Conservation (phyloP, 345 rosid species). For the Sisymbrium altissimum region DNA sequence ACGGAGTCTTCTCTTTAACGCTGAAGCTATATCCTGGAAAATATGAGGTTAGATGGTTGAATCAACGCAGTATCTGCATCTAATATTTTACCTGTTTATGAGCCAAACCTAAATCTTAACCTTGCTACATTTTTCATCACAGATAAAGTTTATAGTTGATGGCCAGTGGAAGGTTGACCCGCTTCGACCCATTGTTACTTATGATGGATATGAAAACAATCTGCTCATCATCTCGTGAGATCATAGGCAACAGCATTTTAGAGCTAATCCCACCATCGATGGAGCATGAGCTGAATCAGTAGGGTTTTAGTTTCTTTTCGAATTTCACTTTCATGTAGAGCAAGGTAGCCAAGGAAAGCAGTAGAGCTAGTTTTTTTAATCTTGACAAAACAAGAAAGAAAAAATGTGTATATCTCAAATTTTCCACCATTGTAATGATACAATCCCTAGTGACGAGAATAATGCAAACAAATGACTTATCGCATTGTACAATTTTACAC, state of each 20-base stretch:
- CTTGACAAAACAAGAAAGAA: conserved; percentile 6
- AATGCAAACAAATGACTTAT: conserved; percentile 12
- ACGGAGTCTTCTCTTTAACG: conserved; percentile 58
- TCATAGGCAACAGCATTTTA: background rate
- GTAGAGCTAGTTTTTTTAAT: conserved; percentile 5
- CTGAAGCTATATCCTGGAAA: conserved; percentile 85
- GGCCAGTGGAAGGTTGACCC: conserved; percentile 96
- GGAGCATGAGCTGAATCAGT: conserved; percentile 19
- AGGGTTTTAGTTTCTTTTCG: conserved; percentile 12
- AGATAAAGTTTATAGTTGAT: conserved; percentile 92
- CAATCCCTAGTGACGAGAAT: background rate
- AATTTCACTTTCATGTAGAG: conserved; percentile 19
- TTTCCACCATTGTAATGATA: conserved; percentile 12
- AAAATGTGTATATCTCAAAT: conserved; percentile 16
- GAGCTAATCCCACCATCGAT: conserved; percentile 3
- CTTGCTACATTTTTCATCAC: conserved; percentile 21
- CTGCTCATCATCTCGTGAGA: conserved; percentile 55
- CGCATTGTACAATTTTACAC: conserved; percentile 19
- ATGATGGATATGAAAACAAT: conserved; percentile 70
- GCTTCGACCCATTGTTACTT: conserved; percentile 67
- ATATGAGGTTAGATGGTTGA: conserved; percentile 59
- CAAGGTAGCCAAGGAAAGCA: conserved; percentile 22
- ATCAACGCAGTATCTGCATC: background rate
- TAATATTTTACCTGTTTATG: background rate
- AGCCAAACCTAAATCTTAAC: conserved; percentile 1